Base-by-base conservation (phyloP, 768 basidiomycete genomes). In the Calocybe gangraenosa region DNA sequence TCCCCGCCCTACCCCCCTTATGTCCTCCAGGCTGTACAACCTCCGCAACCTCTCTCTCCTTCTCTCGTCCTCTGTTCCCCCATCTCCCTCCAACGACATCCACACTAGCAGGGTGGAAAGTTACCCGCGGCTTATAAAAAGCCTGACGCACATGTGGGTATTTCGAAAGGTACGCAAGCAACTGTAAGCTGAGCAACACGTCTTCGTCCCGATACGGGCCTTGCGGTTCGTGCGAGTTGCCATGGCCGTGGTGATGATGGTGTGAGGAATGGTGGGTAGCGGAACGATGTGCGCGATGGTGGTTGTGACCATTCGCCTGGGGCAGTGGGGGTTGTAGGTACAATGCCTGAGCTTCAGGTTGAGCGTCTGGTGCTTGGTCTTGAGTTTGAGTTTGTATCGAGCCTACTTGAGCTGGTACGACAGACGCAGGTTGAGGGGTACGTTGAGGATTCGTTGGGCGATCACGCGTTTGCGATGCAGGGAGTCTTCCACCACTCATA, bases 121-220 rank as follows among this genome's bases (percentile, higher is more conserved):
- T 78, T n/a, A 71, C 66, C 1, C 89, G 75, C 1, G 82, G 84
- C 61, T 92, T 90, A 62, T 98, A 96, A 60, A 99, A 98, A 5
- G 93, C 91, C 57, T 93, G 85, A 8, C 96, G 75, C 3, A 98
- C 95, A 62, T 98, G 95, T 0, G 96, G 93, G 61, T 99, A 98
- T 65, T 99, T 98, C 68, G 87, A 92, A 14, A 98, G 74, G 60
- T 99, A 98, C 2, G 96, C 96, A 1, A 99, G 76, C 2, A 98
- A 81, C 62, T 99, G 95, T 10, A 99, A 68, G 15, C 86, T 81
- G 7, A 94, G 78, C 1, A 98, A 70, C 0, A 98, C 91, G 51
- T 96, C 94, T 57, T 99, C 95, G 60, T 98, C 93, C 20, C 91
- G 79, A 65, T 94, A 96, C 0, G 87, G 88, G 0, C 87, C 86